phyloP scores from a whole-genome alignment of 1,139 yeast species.

The Yamadazyma atmosphaerica region DNA sequence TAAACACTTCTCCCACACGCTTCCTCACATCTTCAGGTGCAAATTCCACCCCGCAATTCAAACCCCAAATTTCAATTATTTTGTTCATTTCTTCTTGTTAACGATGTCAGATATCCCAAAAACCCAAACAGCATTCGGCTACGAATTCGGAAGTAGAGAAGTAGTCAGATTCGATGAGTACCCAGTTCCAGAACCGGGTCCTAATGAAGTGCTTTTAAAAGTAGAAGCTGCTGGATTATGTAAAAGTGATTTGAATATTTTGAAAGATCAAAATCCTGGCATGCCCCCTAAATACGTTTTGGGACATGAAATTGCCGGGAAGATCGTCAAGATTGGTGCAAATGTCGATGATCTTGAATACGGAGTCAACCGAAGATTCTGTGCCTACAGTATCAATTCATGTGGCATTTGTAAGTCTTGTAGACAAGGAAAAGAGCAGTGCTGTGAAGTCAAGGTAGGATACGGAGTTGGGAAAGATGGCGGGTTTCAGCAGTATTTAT shows the following conservation, averaged over 20 bases:
- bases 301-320: slow-evolving; percentile 63
- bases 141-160: slow-evolving; percentile 19
- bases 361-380: slow-evolving; percentile 36
- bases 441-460: slow-evolving; percentile 29
- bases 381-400: slow-evolving; percentile 35
- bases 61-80: slow-evolving; percentile 1
- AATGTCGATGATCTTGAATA: slow-evolving; percentile 25
- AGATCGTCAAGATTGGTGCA: slow-evolving; percentile 41
- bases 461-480: slow-evolving; percentile 50
- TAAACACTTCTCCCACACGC: too few relatives aligned
- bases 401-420: slow-evolving; percentile 49
- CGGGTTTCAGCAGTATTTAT: slow-evolving; percentile 50
- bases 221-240: slow-evolving; percentile 56
- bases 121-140: slow-evolving; percentile 29
- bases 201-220: slow-evolving; percentile 41
- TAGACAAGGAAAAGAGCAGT: slow-evolving; percentile 43
- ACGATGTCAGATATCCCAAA: slow-evolving; percentile 13
- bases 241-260: slow-evolving; percentile 49
- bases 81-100: not conserved
- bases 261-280: slow-evolving; percentile 26
- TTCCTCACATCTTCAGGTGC: too few relatives aligned
- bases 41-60: too few relatives aligned
- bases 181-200: slow-evolving; percentile 40
- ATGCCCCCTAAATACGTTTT: slow-evolving; percentile 36
- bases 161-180: slow-evolving; percentile 25